Percentiles rank a stretch among this genome's conserved stretches.
phyloP scores from a whole-genome alignment of 78 protist species.

The Chrysochromulina parva region DNA sequence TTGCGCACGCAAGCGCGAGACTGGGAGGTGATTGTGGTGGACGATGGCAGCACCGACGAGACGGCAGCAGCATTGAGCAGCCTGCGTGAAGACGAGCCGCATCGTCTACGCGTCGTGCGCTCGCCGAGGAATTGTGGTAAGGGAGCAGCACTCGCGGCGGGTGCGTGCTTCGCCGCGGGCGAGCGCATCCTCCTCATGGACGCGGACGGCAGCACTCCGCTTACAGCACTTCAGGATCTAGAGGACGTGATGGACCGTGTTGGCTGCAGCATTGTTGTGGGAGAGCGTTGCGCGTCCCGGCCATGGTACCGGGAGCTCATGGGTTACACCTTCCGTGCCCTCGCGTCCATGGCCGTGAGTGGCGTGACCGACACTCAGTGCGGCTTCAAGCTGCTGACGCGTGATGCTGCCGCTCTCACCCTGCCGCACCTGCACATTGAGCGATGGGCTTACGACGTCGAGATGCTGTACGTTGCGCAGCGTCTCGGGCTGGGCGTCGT shows the following conservation, averaged over 20 bases:
- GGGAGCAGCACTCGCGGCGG: constrained; percentile 73
- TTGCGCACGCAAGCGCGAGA: neutral
- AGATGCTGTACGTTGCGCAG: constrained; percentile 63
- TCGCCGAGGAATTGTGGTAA: constrained; percentile 67
- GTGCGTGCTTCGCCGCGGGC: constrained; percentile 51
- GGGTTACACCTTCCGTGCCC: constrained; percentile 67
- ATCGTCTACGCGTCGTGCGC: constrained; percentile 27
- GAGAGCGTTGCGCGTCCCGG: constrained; percentile 48
- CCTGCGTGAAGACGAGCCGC: neutral
- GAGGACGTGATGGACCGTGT: constrained; percentile 41
- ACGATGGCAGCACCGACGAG: constrained; percentile 73
- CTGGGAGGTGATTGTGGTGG: constrained; percentile 73
- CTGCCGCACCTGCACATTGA: constrained; percentile 58
- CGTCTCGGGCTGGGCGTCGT: constrained; percentile 27
- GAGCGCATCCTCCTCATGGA: constrained; percentile 62
- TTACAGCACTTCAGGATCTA: constrained; percentile 52
- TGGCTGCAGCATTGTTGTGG: constrained; percentile 63
- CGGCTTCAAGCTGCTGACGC: constrained; percentile 72
- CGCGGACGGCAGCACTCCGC: constrained; percentile 79
- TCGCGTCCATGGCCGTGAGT: constrained; percentile 49
- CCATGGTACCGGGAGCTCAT: constrained; percentile 50
- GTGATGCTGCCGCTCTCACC: constrained; percentile 42
- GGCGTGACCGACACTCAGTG: constrained; percentile 72
- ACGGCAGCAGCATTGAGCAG: constrained; percentile 35
- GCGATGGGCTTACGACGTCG: constrained; percentile 66